Conservation (phyloP, 164 flowering plant species). For the Buxus sempervirens region DNA sequence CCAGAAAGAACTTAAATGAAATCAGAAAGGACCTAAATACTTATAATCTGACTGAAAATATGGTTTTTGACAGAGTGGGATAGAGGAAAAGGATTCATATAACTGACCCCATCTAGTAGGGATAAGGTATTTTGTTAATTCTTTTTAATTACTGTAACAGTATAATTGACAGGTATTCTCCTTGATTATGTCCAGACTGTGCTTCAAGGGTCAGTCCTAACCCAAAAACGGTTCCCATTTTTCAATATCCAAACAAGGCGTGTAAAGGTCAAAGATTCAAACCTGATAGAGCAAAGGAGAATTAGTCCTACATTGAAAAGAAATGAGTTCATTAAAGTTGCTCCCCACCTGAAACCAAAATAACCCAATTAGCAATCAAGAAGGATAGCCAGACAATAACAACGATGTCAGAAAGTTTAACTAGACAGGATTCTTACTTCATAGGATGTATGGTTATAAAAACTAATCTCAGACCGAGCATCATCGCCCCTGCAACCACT, state of each 20-base stretch:
- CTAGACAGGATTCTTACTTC: conserved; percentile 56
- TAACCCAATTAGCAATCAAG: conserved; percentile 2
- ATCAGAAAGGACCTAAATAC: too few relatives aligned
- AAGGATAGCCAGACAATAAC: conserved; percentile 6
- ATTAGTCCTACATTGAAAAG: conserved; percentile 94
- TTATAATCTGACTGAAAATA: too few relatives aligned
- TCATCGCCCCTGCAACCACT: conserved; percentile 95
- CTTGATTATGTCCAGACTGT: background rate
- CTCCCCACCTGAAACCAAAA: conserved; percentile 81
- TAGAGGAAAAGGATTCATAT: too few relatives aligned
- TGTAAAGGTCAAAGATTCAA: background rate
- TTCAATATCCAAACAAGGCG: background rate
- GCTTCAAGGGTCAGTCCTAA: background rate
- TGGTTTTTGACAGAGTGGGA: too few relatives aligned
- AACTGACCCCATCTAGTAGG: too few relatives aligned
- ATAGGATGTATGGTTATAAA: conserved; percentile 98
- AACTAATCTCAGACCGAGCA: conserved; percentile 92
- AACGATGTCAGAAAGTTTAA: background rate
- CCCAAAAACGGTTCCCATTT: conserved; percentile 2
- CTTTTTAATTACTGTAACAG: too few relatives aligned
- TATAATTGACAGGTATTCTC: too few relatives aligned
- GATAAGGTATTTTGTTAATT: too few relatives aligned
- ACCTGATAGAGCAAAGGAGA: conserved; percentile 98
- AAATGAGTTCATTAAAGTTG: conserved; percentile 94
- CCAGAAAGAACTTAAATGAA: too few relatives aligned